phyloP scores from a whole-genome alignment of 2,329 filamentous ascomycete genomes.

The Botrytis sinoallii region DNA sequence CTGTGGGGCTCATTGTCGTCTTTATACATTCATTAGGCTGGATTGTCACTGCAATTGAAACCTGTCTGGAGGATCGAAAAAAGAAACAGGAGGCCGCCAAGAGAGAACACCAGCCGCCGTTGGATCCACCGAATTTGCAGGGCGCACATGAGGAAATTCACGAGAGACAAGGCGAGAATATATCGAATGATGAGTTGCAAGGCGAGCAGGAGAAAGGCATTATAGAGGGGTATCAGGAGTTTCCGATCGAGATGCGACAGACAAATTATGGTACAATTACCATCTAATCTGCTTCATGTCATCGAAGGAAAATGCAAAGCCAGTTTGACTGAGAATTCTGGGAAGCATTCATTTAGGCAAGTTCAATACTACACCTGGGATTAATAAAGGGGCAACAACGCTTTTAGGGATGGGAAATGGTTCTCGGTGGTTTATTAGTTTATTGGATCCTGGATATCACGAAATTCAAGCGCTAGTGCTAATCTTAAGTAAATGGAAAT shows the following conservation, averaged over 20 bases:
- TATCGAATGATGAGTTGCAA: background rate
- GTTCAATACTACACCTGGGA: accelerated
- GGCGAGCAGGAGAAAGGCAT: background rate
- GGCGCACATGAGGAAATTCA: accelerated
- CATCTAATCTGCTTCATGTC: background rate
- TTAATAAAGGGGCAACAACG: background rate
- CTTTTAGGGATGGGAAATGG: background rate
- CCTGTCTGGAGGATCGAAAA: background rate
- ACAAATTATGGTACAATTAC: background rate
- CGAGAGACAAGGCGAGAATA: background rate
- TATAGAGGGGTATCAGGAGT: accelerated
- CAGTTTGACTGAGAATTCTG: background rate
- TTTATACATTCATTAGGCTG: no score
- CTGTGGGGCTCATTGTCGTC: no score
- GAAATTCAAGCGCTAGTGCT: accelerated
- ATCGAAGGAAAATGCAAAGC: background rate
- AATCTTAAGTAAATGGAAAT: background rate
- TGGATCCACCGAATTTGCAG: background rate
- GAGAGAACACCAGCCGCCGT: background rate
- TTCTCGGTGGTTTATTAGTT: background rate
- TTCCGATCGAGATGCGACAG: background rate
- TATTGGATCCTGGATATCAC: background rate
- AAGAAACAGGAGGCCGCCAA: background rate
- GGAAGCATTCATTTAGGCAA: no score
- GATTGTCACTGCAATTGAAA: background rate